Conservation (phyloP, 1,139 yeast species). For the Zygotorulaspora mrakii region DNA sequence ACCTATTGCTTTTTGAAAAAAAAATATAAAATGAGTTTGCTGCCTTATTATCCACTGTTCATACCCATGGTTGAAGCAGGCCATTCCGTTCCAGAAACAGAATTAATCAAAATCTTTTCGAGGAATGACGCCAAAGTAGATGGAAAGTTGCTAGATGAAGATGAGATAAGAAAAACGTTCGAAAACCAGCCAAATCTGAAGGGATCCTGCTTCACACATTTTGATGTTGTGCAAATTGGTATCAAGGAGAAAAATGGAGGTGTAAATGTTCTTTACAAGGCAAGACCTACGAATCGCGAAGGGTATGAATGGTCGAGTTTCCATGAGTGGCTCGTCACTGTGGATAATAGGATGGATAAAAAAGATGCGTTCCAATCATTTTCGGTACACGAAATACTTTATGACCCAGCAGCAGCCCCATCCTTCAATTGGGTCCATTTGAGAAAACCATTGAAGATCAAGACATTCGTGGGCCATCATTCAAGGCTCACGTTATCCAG, state of each 20-base stretch:
- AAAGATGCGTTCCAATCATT: constrained; percentile 2
- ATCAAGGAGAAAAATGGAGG: constrained; percentile 1
- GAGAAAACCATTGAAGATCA: constrained; percentile 8
- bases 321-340: constrained; percentile 13
- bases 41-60: constrained; percentile 23
- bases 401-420: not conserved
- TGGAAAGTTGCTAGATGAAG: not conserved
- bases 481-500: constrained; percentile 9
- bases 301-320: constrained; percentile 12
- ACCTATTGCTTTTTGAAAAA: constrained; percentile 12
- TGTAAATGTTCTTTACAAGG: constrained; percentile 13
- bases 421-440: constrained; percentile 11
- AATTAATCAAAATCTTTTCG: constrained; percentile 17
- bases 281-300: constrained; percentile 10
- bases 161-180: constrained; percentile 11
- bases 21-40: constrained; percentile 10
- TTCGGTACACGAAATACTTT: not conserved
- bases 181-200: constrained; percentile 6
- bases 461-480: constrained; percentile 12
- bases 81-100: constrained; percentile 8
- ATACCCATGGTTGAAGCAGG: constrained; percentile 20
- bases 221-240: constrained; percentile 12
- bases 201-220: constrained; percentile 9
- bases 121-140: constrained; percentile 9
- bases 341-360: constrained; percentile 3